phyloP scores from a whole-genome alignment of 768 basidiomycete genomes.

The Mrakia gelida region DNA sequence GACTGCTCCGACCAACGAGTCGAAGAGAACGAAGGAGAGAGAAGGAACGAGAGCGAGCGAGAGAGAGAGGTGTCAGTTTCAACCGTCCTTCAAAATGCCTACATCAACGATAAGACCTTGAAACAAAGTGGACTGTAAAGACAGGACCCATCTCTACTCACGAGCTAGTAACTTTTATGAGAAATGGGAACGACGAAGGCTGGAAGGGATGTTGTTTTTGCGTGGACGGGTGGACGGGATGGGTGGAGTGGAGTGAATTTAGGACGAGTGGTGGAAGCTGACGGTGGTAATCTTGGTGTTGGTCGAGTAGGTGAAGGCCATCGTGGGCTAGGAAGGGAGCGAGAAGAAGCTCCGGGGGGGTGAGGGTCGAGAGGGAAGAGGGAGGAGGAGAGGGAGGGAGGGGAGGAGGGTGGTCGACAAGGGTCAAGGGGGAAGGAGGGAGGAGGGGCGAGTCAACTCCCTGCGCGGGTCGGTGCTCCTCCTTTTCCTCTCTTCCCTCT shows the following conservation, averaged over 20 bases:
- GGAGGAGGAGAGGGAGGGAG: neutral
- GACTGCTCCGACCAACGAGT: neutral
- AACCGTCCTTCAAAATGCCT: neutral
- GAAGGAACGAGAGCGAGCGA: neutral
- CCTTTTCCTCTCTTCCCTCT: neutral
- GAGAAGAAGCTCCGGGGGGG: neutral
- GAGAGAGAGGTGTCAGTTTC: neutral
- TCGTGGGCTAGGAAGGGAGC: neutral
- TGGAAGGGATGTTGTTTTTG: neutral
- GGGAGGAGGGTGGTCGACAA: no score
- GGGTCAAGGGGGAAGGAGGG: neutral
- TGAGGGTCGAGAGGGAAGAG: neutral
- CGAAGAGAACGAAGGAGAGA: neutral
- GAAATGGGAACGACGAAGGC: neutral
- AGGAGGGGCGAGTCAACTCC: neutral
- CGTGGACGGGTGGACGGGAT: neutral
- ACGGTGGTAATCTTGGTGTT: constrained; percentile 3
- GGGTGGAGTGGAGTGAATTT: neutral
- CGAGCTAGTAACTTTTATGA: neutral
- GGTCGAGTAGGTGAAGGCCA: neutral
- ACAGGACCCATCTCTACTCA: neutral
- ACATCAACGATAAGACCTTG: neutral
- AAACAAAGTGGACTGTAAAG: neutral
- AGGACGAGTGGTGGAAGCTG: constrained; percentile 7
- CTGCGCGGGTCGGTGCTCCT: no score